Conservation (phyloP, 2,329 filamentous ascomycete species). For the Calonectria henricotiae region DNA sequence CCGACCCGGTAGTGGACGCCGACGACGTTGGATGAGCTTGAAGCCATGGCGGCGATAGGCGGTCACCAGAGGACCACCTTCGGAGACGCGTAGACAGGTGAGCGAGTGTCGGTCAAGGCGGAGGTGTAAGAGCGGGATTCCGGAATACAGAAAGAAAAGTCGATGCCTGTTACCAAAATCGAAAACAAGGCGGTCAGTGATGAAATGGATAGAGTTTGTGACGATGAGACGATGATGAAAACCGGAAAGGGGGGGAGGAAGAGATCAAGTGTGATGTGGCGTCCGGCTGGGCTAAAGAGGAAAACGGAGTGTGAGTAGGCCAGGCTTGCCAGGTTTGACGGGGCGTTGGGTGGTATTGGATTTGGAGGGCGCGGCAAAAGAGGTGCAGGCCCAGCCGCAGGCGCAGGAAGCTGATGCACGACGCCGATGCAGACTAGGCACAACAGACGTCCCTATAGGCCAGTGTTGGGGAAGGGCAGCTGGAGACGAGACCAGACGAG, state of each 20-base stretch:
- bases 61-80: constrained; percentile 51
- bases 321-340: constrained; percentile 45
- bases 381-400: constrained; percentile 46
- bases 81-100: constrained; percentile 39
- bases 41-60: constrained; percentile 75
- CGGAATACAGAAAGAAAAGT: constrained; percentile 38
- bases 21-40: constrained; percentile 95
- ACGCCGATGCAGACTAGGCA: constrained; percentile 32
- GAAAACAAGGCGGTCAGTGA: constrained; percentile 45
- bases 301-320: constrained; percentile 48
- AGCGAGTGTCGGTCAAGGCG: constrained; percentile 38
- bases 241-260: constrained; percentile 39
- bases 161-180: constrained; percentile 47
- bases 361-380: constrained; percentile 50
- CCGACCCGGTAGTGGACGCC: constrained; percentile 99
- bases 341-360: constrained; percentile 43
- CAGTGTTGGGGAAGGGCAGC: constrained; percentile 23
- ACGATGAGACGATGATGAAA: constrained; percentile 29
- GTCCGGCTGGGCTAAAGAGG: constrained; percentile 45
- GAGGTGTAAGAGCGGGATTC: constrained; percentile 40
- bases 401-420: constrained; percentile 42
- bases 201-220: constrained; percentile 41
- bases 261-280: constrained; percentile 45
- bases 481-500: constrained; percentile 32
- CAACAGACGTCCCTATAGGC: constrained; percentile 38